Percentiles rank a stretch among this genome's conserved stretches.
Evolutionary conservation across 75 land plant genomes (phyloP).

Genomic region (Cupressus sempervirens): DNA sequence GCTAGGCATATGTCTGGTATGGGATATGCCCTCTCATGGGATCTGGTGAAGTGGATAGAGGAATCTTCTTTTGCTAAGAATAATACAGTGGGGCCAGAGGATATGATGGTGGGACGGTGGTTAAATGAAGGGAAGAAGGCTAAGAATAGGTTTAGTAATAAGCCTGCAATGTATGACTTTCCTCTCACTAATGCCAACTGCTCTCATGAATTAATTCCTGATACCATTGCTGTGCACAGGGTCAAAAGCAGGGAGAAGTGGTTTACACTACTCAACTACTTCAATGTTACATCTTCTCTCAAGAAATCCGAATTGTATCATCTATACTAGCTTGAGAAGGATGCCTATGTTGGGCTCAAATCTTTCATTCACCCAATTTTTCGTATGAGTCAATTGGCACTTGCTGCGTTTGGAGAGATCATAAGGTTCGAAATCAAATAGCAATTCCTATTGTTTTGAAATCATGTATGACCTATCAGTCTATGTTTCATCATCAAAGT

Average conservation of each 20-base stretch:
- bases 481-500: background rate
- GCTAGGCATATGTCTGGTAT: slow-evolving; percentile 73
- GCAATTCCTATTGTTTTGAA: background rate
- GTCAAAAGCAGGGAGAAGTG: slow-evolving; percentile 47
- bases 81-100: slow-evolving; percentile 53
- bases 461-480: background rate
- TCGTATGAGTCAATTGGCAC: background rate
- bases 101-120: slow-evolving; percentile 56
- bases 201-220: slow-evolving; percentile 49
- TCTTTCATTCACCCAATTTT: background rate
- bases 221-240: slow-evolving; percentile 55
- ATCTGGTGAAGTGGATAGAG: slow-evolving; percentile 65
- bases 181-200: slow-evolving; percentile 37
- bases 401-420: background rate
- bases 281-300: slow-evolving; percentile 40
- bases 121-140: slow-evolving; percentile 44
- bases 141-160: slow-evolving; percentile 53
- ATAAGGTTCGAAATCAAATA: background rate
- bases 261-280: slow-evolving; percentile 48
- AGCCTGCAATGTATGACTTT: slow-evolving; percentile 73
- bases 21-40: slow-evolving; percentile 90
- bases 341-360: background rate
- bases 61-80: slow-evolving; percentile 43
- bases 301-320: slow-evolving; percentile 52
- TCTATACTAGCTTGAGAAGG: background rate